Evolutionary conservation across 192 early-diverging fungal genomes (phyloP).

Genomic region (Podila minutissima): DNA sequence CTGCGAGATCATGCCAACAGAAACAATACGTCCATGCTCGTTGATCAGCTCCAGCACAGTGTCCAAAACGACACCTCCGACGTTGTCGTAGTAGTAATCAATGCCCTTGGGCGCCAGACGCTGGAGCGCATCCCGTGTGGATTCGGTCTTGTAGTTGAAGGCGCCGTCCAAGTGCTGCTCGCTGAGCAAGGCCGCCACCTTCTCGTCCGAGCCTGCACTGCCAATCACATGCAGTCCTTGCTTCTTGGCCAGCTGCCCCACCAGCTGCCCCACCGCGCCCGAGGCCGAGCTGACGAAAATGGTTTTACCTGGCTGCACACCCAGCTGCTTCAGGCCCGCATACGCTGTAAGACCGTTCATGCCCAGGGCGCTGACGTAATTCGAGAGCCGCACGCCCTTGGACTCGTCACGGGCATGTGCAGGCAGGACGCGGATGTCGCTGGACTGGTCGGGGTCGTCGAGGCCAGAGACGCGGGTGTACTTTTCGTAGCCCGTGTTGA

Average conservation of each 20-base stretch:
- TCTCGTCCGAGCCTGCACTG: slow-evolving; percentile 85
- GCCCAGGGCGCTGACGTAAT: slow-evolving; percentile 47
- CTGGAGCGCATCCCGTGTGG: slow-evolving; percentile 49
- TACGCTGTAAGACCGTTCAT: slow-evolving; percentile 71
- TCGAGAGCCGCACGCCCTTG: slow-evolving; percentile 21
- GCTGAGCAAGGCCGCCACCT: slow-evolving; percentile 72
- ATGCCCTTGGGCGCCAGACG: slow-evolving; percentile 79
- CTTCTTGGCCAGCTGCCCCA: slow-evolving; percentile 86
- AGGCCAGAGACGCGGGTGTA: slow-evolving; percentile 63
- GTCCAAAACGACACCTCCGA: slow-evolving; percentile 83
- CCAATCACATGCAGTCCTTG: slow-evolving; percentile 86
- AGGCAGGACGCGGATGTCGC: slow-evolving; percentile 62
- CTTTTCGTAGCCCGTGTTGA: slow-evolving; percentile 65
- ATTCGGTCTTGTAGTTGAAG: slow-evolving; percentile 90
- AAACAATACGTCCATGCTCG: slow-evolving; percentile 66
- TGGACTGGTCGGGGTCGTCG: slow-evolving; percentile 32
- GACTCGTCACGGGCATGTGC: slow-evolving; percentile 40
- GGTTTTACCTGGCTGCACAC: slow-evolving; percentile 86
- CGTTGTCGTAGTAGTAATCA: slow-evolving; percentile 86
- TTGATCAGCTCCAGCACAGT: slow-evolving; percentile 73
- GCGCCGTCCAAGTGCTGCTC: slow-evolving; percentile 81
- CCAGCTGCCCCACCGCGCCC: slow-evolving; percentile 79
- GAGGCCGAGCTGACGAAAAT: slow-evolving; percentile 84
- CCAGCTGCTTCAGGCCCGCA: slow-evolving; percentile 64
- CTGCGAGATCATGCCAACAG: slow-evolving; percentile 80